phyloP scores from a whole-genome alignment of 2,329 filamentous ascomycete species.

The Eutypa lata region DNA sequence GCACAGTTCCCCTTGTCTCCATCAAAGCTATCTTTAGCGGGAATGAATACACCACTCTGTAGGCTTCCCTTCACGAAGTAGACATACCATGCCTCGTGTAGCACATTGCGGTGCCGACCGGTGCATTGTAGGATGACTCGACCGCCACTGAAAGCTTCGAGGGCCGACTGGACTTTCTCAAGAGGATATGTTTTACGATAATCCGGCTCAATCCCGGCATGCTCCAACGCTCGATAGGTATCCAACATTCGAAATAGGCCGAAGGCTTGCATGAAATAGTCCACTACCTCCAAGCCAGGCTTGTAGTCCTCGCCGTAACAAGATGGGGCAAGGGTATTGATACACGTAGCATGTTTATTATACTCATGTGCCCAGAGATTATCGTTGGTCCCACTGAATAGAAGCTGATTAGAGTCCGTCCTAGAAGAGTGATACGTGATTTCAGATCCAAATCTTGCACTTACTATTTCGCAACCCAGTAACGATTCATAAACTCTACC shows the following conservation, averaged over 20 bases:
- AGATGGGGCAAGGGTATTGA: conserved; percentile 61
- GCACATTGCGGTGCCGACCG: conserved; percentile 32
- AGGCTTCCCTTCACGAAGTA: conserved; percentile 51
- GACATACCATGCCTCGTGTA: conserved; percentile 52
- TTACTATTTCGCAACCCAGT: conserved; percentile 40
- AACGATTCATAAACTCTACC: conserved; percentile 38
- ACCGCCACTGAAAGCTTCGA: conserved; percentile 43
- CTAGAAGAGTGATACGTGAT: background rate
- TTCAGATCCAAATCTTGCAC: conserved; percentile 7
- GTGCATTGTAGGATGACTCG: conserved; percentile 42
- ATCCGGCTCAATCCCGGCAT: conserved; percentile 35
- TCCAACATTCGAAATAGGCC: conserved; percentile 40
- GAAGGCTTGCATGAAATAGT: conserved; percentile 43
- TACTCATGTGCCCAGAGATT: conserved; percentile 68
- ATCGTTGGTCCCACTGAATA: conserved; percentile 33
- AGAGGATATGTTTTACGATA: conserved; percentile 38
- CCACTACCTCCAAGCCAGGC: conserved; percentile 40
- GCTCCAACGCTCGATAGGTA: conserved; percentile 37
- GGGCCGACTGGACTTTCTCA: conserved; percentile 36
- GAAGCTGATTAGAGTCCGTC: background rate
- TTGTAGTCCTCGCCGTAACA: conserved; percentile 59
- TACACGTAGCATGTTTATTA: conserved; percentile 70
- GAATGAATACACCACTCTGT: conserved; percentile 47
- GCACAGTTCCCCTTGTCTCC: conserved; percentile 39
- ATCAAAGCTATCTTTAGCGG: conserved; percentile 35